These are phyloP conservation scores for Maudiozyma turicensis DNA, from an alignment of 805 yeast species.

Conservation along the genomic window DNA sequence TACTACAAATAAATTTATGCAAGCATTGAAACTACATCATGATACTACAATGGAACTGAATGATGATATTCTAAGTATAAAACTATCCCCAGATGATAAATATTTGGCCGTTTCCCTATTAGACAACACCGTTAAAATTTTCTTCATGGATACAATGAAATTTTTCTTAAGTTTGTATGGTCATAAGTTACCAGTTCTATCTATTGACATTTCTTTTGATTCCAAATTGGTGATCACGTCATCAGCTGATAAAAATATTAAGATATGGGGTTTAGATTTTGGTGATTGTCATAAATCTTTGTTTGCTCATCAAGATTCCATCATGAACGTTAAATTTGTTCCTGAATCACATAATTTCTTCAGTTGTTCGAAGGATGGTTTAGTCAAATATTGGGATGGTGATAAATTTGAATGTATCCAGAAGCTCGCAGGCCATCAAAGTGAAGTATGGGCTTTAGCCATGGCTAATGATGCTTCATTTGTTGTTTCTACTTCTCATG, in stretches of 20 bases:
- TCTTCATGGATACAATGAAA: conserved; percentile 77
- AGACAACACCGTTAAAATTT: conserved; percentile 93
- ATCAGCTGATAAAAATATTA: conserved; percentile 94
- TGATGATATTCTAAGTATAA: conserved; percentile 77
- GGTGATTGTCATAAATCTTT: conserved; percentile 98
- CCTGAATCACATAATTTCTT: conserved; percentile 85
- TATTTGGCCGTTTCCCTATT: conserved; percentile 74
- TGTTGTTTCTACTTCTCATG: conserved; percentile 81
- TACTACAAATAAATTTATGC: conserved; percentile 37
- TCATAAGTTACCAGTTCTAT: conserved; percentile 89
- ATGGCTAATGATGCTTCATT: conserved; percentile 61
- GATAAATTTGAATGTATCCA: conserved; percentile 92
- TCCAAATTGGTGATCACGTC: conserved; percentile 83
- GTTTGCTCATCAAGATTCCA: conserved; percentile 94
- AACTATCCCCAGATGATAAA: conserved; percentile 69
- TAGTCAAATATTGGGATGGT: conserved; percentile 96
- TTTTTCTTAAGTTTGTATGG: conserved; percentile 87
- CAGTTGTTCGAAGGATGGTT: conserved; percentile 80
- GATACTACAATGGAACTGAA: conserved; percentile 72
- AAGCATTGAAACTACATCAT: conserved; percentile 55
- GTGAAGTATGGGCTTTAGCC: conserved; percentile 91
- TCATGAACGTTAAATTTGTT: conserved; percentile 77
- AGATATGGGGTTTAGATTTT: conserved; percentile 97
- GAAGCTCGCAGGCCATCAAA: conserved; percentile 74
- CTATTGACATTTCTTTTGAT: conserved; percentile 84